Percentiles rank a stretch among this genome's conserved stretches.
Evolutionary conservation across 2,329 filamentous ascomycete species (phyloP).

Genomic region (Claviceps sp.): DNA sequence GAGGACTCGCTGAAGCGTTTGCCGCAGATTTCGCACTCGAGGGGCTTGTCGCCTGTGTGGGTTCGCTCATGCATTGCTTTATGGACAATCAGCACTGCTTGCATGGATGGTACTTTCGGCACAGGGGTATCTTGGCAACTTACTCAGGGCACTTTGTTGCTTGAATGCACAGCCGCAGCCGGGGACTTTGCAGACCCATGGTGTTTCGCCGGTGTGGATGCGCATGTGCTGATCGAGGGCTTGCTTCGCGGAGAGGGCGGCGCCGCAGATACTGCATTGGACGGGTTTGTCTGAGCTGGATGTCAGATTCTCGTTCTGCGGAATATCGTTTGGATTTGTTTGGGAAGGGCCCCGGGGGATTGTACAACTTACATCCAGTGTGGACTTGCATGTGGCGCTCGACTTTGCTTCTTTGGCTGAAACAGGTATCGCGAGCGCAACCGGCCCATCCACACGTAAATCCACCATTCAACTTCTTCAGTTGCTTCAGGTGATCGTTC

Average conservation of each 20-base stretch:
- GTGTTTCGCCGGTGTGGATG: conserved; percentile 52
- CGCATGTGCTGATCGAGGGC: conserved; percentile 54
- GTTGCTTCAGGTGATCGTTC: conserved; percentile 30
- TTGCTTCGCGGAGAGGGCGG: conserved; percentile 51
- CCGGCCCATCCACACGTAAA: conserved; percentile 43
- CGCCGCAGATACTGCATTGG: conserved; percentile 39
- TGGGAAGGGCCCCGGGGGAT: too few relatives aligned
- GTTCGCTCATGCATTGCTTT: conserved; percentile 53
- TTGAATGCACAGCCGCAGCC: conserved; percentile 47
- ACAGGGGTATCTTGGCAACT: conserved; percentile 14
- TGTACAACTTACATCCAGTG: conserved; percentile 39
- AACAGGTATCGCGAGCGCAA: conserved; percentile 40
- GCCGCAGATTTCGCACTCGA: conserved; percentile 43
- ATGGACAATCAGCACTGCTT: neutral
- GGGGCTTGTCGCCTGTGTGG: conserved; percentile 51
- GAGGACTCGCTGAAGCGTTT: conserved; percentile 52
- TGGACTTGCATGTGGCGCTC: conserved; percentile 53
- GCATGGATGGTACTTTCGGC: too few relatives aligned
- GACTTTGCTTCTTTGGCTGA: conserved; percentile 48
- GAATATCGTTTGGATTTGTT: too few relatives aligned
- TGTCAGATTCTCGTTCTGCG: neutral
- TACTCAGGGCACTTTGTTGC: conserved; percentile 54
- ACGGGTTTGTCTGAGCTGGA: conserved; percentile 41
- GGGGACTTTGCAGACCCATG: conserved; percentile 39
- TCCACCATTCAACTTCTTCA: conserved; percentile 30